Conservation (phyloP, 2,329 filamentous ascomycete species). For the Alternaria sp. region DNA sequence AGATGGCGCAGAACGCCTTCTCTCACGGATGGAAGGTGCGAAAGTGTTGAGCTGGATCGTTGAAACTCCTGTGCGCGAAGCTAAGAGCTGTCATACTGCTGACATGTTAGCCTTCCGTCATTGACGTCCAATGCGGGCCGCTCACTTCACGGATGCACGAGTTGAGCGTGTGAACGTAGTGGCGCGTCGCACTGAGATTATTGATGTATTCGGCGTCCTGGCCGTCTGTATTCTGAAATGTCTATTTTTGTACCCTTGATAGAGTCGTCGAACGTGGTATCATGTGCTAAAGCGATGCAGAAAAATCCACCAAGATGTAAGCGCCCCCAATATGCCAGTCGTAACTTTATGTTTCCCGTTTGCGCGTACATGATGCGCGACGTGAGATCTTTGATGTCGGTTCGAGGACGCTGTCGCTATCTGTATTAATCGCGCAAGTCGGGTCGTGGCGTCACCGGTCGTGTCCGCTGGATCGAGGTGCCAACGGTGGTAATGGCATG, state of each 20-base stretch:
- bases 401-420: not conserved
- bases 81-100: not conserved
- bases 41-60: too few species aligned
- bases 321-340: not conserved
- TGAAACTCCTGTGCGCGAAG: not conserved
- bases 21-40: not conserved
- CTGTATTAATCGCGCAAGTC: not conserved
- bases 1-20: not conserved
- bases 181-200: not conserved
- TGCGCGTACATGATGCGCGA: not conserved
- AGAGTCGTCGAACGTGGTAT: not conserved
- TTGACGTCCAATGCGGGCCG: not conserved
- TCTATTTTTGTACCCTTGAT: slow-evolving; percentile 9
- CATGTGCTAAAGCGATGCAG: not conserved
- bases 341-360: not conserved
- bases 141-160: not conserved
- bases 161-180: not conserved
- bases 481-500: not conserved
- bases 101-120: not conserved
- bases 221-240: not conserved
- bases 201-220: not conserved
- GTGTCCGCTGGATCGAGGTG: not conserved
- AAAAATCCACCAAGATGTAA: not conserved
- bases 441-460: not conserved
- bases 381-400: not conserved